Conservation (phyloP, 1,284 basidiomycete genomes). For the Pseudozyma thailandica region DNA sequence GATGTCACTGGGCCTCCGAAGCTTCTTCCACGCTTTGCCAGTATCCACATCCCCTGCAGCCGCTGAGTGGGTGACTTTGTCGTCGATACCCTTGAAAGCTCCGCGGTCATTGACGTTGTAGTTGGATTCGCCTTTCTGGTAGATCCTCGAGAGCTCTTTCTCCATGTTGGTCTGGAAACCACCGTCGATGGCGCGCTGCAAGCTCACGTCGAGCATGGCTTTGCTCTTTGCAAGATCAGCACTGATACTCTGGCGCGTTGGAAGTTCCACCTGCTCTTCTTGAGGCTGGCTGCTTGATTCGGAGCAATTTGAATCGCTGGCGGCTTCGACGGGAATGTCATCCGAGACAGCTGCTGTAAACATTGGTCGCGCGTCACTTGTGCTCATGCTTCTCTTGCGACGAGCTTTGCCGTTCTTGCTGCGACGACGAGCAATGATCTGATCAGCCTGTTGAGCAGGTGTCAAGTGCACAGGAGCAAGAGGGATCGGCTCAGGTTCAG, state of each 20-base stretch:
- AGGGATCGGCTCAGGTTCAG: neutral
- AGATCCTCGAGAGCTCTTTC: slow-evolving; percentile 60
- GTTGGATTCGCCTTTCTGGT: slow-evolving; percentile 68
- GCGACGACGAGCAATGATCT: slow-evolving; percentile 57
- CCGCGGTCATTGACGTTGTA: slow-evolving; percentile 70
- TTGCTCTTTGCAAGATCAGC: slow-evolving; percentile 54
- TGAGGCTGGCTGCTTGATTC: slow-evolving; percentile 15
- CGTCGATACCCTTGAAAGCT: slow-evolving; percentile 52
- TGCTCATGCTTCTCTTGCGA: slow-evolving; percentile 57
- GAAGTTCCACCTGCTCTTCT: slow-evolving; percentile 37
- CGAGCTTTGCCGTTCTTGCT: slow-evolving; percentile 51
- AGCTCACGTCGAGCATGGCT: slow-evolving; percentile 52
- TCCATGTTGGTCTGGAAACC: slow-evolving; percentile 59
- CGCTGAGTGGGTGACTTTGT: slow-evolving; percentile 75
- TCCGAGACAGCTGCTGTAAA: slow-evolving; percentile 35
- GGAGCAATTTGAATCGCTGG: slow-evolving; percentile 8
- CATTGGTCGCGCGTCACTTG: slow-evolving; percentile 41
- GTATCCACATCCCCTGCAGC: slow-evolving; percentile 81
- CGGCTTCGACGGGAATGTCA: slow-evolving; percentile 4
- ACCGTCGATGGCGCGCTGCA: slow-evolving; percentile 52
- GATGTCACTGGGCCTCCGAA: slow-evolving; percentile 91
- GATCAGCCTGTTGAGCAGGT: slow-evolving; percentile 57
- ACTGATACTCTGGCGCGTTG: slow-evolving; percentile 50
- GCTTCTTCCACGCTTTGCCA: slow-evolving; percentile 86
- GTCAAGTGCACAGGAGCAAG: slow-evolving; percentile 35